Conservation (phyloP, 2,329 filamentous ascomycete genomes). For the Pseudomassariella vexata region DNA sequence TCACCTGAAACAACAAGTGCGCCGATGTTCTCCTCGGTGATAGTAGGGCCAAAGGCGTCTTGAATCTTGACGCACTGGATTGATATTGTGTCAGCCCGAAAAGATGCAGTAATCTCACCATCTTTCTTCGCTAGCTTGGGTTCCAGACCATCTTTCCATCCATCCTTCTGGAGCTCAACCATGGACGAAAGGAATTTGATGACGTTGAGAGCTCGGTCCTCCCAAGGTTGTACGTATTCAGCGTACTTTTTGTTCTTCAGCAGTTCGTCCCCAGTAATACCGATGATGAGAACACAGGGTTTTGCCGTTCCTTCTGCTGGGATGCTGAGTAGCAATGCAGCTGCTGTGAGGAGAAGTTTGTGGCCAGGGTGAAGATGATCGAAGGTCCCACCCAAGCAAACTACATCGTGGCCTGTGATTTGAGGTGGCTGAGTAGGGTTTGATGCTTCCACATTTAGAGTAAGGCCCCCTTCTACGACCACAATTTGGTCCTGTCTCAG, state of each 20-base stretch:
- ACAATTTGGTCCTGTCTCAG: constrained; percentile 46
- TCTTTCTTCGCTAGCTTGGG: constrained; percentile 28
- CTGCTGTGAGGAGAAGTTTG: constrained; percentile 91
- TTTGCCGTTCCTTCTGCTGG: constrained; percentile 29
- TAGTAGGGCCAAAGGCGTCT: constrained; percentile 86
- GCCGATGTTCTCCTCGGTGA: constrained; percentile 71
- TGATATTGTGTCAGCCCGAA: constrained; percentile 54
- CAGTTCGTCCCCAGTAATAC: constrained; percentile 82
- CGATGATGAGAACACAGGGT: constrained; percentile 64
- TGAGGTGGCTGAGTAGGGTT: constrained; percentile 10
- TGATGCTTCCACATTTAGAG: constrained; percentile 28
- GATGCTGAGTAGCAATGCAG: constrained; percentile 62
- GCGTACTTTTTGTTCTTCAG: constrained; percentile 85
- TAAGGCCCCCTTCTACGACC: constrained; percentile 46
- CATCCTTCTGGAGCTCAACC: constrained; percentile 35
- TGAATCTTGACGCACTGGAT: constrained; percentile 81
- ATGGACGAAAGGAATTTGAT: constrained; percentile 68
- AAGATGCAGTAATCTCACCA: constrained; percentile 45
- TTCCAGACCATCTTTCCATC: constrained; percentile 36
- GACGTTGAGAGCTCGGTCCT: constrained; percentile 61
- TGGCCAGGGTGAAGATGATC: constrained; percentile 94
- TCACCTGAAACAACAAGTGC: constrained; percentile 84
- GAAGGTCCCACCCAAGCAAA: constrained; percentile 89
- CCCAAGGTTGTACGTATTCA: constrained; percentile 76
- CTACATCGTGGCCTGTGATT: constrained; percentile 45